A percentile compares a stretch with the other conserved stretches of the same genome.
These are phyloP conservation scores for Trichomonas gallinae DNA, from an alignment of 208 protist genomes.

Conservation along the genomic window DNA sequence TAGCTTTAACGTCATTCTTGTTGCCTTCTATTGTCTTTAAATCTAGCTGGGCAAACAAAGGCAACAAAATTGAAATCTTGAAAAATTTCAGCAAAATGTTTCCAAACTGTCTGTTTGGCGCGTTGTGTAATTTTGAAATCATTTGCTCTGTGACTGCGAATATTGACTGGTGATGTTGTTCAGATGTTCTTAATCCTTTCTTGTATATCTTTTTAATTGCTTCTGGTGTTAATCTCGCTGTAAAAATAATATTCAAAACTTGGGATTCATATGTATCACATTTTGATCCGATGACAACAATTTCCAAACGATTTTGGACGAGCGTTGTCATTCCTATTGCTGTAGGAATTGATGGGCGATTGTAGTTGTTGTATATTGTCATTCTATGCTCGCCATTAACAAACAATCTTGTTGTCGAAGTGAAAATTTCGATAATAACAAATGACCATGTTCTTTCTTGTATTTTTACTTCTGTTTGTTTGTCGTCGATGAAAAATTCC, in stretches of 20 bases:
- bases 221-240: not conserved
- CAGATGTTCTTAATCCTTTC: not conserved
- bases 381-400: too few relatives aligned
- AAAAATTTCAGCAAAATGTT: not conserved
- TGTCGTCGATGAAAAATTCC: too few relatives aligned
- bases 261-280: not conserved
- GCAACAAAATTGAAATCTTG: not conserved
- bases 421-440: too few relatives aligned
- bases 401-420: too few relatives aligned
- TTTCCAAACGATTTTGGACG: too few relatives aligned
- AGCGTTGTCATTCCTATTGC: too few relatives aligned
- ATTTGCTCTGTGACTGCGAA: not conserved
- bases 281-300: not conserved
- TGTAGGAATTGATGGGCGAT: too few relatives aligned
- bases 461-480: too few relatives aligned
- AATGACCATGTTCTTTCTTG: too few relatives aligned
- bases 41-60: not conserved
- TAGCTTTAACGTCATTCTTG: not conserved
- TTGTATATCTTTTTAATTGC: not conserved
- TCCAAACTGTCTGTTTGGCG: not conserved
- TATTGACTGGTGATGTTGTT: not conserved
- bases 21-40: not conserved
- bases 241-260: not conserved
- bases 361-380: too few relatives aligned
- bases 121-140: not conserved